Evolutionary conservation across 306 rosid species (phyloP).

Genomic region (Cicer yamashitae): DNA sequence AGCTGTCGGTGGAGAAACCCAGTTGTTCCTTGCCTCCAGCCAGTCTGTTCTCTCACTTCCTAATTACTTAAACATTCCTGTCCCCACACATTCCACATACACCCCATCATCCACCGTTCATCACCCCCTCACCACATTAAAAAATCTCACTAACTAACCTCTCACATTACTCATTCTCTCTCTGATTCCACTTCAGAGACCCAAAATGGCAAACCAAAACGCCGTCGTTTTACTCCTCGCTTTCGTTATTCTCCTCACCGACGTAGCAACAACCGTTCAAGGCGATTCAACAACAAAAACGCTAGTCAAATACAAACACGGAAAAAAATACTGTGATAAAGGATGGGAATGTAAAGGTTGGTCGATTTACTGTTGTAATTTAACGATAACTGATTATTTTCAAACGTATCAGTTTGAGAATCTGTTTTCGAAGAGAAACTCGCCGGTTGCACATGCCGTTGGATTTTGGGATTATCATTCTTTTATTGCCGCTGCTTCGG

Average conservation of each 20-base stretch:
- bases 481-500: conserved; percentile 70
- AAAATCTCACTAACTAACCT: neutral
- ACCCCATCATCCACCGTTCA: neutral
- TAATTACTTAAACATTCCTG: neutral
- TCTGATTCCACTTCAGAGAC: neutral
- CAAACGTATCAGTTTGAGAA: conserved; percentile 87
- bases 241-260: conserved; percentile 14
- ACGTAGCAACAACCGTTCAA: conserved; percentile 31
- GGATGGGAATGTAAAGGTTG: conserved; percentile 88
- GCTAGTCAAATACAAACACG: conserved; percentile 62
- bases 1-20: neutral
- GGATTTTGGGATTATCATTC: conserved; percentile 91
- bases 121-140: neutral
- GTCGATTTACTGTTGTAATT: conserved; percentile 79
- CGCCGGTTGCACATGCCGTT: conserved; percentile 83
- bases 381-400: conserved; percentile 73
- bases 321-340: conserved; percentile 71
- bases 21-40: neutral
- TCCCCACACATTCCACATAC: neutral
- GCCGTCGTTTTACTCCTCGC: conserved; percentile 2
- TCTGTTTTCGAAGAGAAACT: conserved; percentile 72
- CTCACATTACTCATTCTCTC: neutral
- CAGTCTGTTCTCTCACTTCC: conserved; percentile 6
- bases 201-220: conserved; percentile 18
- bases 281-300: conserved; percentile 50